A percentile compares a stretch with the other conserved stretches of the same genome.
Evolutionary conservation across 2,329 filamentous ascomycete species (phyloP).

Genomic region (Paracoccidioides lutzii): DNA sequence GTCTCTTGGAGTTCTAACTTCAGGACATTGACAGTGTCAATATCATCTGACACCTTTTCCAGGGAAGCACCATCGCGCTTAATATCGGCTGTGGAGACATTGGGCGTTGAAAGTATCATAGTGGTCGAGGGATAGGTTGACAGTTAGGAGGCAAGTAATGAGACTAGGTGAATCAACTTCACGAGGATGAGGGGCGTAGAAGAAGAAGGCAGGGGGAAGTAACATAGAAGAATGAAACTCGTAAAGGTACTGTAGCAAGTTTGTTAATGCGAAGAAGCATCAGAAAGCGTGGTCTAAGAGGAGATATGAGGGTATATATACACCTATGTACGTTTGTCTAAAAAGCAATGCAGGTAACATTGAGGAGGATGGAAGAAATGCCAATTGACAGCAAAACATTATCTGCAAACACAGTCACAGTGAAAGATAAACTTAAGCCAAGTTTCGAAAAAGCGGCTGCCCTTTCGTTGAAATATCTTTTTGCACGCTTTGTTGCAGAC

Average conservation of each 20-base stretch:
- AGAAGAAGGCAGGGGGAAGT: not conserved
- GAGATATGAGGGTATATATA: not conserved
- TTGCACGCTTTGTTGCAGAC: not conserved
- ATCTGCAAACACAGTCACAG: not conserved
- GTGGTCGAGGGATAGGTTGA: not conserved
- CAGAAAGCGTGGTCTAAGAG: not conserved
- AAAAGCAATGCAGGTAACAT: not conserved
- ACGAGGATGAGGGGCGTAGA: not conserved
- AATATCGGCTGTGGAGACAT: slow-evolving; percentile 11
- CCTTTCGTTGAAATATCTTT: not conserved
- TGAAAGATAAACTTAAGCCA: not conserved
- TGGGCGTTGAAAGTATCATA: not conserved
- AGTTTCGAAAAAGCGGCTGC: not conserved
- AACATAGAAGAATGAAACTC: not conserved
- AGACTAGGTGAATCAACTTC: not conserved
- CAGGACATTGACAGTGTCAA: slow-evolving; percentile 42
- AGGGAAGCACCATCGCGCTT: slow-evolving; percentile 39
- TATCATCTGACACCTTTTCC: slow-evolving; percentile 39
- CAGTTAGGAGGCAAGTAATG: not conserved
- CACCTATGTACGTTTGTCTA: not conserved
- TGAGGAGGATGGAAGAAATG: not conserved
- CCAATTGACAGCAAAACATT: not conserved
- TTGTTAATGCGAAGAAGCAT: not conserved
- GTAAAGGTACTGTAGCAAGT: not conserved
- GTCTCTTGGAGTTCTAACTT: slow-evolving; percentile 38